A percentile compares a stretch with the other conserved stretches of the same genome.
phyloP scores from a whole-genome alignment of 768 basidiomycete species.

The Russula sp. region DNA sequence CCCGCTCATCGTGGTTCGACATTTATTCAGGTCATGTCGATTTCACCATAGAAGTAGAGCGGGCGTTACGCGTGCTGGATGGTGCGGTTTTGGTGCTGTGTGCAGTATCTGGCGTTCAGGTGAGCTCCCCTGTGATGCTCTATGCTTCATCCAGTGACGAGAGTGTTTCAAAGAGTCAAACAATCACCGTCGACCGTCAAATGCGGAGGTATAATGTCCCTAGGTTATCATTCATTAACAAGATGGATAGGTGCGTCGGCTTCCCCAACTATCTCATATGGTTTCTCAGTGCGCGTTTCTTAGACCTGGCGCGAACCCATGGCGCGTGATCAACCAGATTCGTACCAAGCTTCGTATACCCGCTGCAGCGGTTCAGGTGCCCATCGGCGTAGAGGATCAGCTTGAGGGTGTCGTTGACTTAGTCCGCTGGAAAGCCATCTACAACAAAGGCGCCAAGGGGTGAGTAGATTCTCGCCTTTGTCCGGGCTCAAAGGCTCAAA shows the following conservation, averaged over 20 bases:
- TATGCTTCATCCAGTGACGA: not conserved
- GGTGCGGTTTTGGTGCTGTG: constrained; percentile 96
- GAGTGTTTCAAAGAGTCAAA: constrained; percentile 68
- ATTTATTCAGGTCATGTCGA: constrained; percentile 85
- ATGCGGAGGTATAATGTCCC: constrained; percentile 98
- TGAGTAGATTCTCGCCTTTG: constrained; percentile 39
- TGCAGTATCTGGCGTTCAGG: constrained; percentile 95
- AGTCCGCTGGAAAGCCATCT: constrained; percentile 90
- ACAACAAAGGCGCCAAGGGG: constrained; percentile 96
- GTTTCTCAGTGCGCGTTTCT: not conserved
- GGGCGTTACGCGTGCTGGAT: constrained; percentile 92
- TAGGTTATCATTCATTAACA: constrained; percentile 94
- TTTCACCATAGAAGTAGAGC: constrained; percentile 98
- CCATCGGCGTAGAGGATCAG: constrained; percentile 86
- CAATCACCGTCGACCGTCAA: constrained; percentile 97
- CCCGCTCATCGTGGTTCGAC: not conserved
- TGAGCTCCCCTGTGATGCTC: constrained; percentile 35
- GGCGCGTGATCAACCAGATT: constrained; percentile 91
- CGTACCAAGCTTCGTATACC: constrained; percentile 86
- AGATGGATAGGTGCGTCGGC: constrained; percentile 82
- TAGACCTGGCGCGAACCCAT: constrained; percentile 96
- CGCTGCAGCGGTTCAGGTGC: constrained; percentile 94
- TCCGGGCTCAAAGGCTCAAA: not conserved
- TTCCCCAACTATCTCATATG: not conserved
- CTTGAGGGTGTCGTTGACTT: constrained; percentile 92